A percentile compares a stretch with the other conserved stretches of the same genome.
These are phyloP conservation scores for Ophiosphaerella herpotricha DNA, from an alignment of 2,329 filamentous ascomycete species.

Conservation along the genomic window DNA sequence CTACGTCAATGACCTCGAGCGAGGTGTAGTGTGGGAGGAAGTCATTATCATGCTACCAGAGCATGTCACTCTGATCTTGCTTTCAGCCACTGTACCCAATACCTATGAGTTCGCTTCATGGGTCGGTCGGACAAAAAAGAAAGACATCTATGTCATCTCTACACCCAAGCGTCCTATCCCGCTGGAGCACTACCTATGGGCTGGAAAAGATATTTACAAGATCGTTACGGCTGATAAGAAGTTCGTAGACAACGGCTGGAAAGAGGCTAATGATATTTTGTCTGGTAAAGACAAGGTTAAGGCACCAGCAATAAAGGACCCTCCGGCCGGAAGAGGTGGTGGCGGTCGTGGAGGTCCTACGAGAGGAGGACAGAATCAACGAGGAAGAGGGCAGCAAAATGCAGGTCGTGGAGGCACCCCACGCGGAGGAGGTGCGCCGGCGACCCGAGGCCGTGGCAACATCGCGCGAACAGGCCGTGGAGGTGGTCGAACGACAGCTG, in stretches of 20 bases:
- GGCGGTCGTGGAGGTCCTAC: conserved; percentile 52
- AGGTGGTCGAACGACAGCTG: conserved; percentile 83
- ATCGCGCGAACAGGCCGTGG: conserved; percentile 87
- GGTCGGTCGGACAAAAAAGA: conserved; percentile 97
- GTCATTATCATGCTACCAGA: conserved; percentile 99
- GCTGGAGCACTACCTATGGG: conserved; percentile 95
- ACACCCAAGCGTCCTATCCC: conserved; percentile 94
- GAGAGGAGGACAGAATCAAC: conserved; percentile 57
- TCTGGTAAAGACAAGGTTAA: conserved; percentile 80
- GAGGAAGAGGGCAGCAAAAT: conserved; percentile 53
- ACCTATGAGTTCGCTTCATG: conserved; percentile 97
- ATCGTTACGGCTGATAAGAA: conserved; percentile 93
- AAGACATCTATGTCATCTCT: conserved; percentile 98
- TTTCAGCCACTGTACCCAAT: conserved; percentile 96
- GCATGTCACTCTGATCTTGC: conserved; percentile 90
- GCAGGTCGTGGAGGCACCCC: conserved; percentile 54
- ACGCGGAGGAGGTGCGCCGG: conserved; percentile 60
- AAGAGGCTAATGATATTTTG: conserved; percentile 82
- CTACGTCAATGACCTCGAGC: conserved; percentile 94
- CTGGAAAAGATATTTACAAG: conserved; percentile 87
- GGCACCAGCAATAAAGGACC: conserved; percentile 56
- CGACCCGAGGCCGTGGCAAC: conserved; percentile 70
- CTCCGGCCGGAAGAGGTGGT: conserved; percentile 58
- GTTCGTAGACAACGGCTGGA: conserved; percentile 93
- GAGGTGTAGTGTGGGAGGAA: conserved; percentile 98